Evolutionary conservation across 2,329 filamentous ascomycete species (phyloP).

Genomic region (Paecilomyces dactylethromorphus): DNA sequence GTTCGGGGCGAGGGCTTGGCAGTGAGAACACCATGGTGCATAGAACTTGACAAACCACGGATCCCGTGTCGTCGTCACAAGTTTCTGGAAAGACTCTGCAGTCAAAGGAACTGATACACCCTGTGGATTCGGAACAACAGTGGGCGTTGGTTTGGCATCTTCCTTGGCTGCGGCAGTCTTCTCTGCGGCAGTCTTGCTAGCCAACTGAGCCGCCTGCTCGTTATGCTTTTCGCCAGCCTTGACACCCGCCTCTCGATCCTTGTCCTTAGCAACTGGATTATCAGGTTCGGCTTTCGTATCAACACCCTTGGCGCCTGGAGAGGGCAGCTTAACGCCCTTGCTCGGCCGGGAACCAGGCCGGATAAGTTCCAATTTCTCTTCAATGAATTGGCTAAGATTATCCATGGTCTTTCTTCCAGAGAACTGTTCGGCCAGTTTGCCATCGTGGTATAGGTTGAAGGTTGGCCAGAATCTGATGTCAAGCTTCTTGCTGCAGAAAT

Average conservation of each 20-base stretch:
- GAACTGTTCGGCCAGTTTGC: constrained; percentile 57
- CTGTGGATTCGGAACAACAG: constrained; percentile 62
- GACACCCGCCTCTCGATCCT: constrained; percentile 30
- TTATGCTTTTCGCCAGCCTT: constrained; percentile 38
- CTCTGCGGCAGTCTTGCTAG: constrained; percentile 15
- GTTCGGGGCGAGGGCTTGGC: constrained; percentile 82
- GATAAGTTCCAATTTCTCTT: constrained; percentile 67
- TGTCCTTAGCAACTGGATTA: constrained; percentile 35
- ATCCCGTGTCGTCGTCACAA: constrained; percentile 80
- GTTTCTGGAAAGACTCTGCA: constrained; percentile 75
- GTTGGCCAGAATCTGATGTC: constrained; percentile 67
- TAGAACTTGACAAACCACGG: constrained; percentile 99
- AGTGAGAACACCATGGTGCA: constrained; percentile 94
- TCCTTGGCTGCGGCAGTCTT: constrained; percentile 37
- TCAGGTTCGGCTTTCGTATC: constrained; percentile 35
- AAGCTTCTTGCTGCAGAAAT: constrained; percentile 62
- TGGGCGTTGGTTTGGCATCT: constrained; percentile 43
- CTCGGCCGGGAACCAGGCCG: constrained; percentile 73
- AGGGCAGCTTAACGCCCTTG: constrained; percentile 61
- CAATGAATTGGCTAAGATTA: constrained; percentile 62
- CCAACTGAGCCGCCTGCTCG: constrained; percentile 26
- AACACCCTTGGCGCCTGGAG: constrained; percentile 56
- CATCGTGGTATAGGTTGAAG: constrained; percentile 74
- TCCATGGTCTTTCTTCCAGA: constrained; percentile 63
- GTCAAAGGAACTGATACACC: constrained; percentile 71